Base-by-base conservation (phyloP, 805 yeast genomes). In the Candida patagonica region DNA sequence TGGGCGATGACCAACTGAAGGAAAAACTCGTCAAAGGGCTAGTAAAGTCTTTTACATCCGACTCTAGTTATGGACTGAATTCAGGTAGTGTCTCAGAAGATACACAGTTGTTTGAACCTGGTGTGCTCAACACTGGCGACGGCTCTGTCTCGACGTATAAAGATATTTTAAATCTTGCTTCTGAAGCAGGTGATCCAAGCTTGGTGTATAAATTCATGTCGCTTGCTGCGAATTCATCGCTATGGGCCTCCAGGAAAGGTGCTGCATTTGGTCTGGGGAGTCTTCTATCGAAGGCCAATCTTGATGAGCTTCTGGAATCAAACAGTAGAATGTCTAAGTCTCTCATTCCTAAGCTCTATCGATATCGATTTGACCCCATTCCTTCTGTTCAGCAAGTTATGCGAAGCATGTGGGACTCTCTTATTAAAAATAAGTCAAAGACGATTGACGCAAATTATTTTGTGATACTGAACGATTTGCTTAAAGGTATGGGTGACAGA, bases 171-270 rank as follows among this genome's bases (percentile, higher is more conserved):
- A 83, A 68, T 51, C 66, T 89, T 37, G 96, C 98, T 0, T 76
- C 92, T 1, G 98, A 89, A 55, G 94, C 87, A 7, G 97, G 97
- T 22, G 96, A 89, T 59, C 95, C 97, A 10, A 74, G 92, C 48
- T 70, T 89, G 48, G 96, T 89, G 4, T 89, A 89, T 61, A 84
- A 86, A 55, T 89, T 89, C 57, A 86, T 89, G 96, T 78, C 95
- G 0, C 63, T 89, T 42, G 94, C 96, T 0, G 80, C 84, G 46
- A 80, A 79, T 38, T 84, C 95, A 0, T 78, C 92, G 0, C 61
- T 88, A 16, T 89, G 98, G 98, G 74, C 94, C 0, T 83, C 96
- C 0, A 69, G 95, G 56, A 84, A 83, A 48, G 98, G 97, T 38
- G 77, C 87, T 52, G 97, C 97, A 0, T 89, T 84, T 63, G 96